These are phyloP conservation scores for Dendryphion nanum DNA, from an alignment of 2,329 filamentous ascomycete species.

Conservation along the genomic window DNA sequence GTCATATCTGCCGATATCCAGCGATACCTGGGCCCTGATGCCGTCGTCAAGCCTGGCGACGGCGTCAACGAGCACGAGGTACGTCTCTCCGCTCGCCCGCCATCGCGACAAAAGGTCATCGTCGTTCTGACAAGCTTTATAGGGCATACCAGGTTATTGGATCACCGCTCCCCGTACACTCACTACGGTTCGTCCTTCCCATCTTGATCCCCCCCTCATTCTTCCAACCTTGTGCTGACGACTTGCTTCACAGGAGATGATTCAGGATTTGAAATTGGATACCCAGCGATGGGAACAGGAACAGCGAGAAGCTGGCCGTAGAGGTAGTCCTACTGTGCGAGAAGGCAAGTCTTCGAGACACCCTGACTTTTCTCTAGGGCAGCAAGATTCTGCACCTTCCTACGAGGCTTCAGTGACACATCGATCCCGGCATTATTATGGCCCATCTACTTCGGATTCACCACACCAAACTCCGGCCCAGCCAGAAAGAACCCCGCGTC, in stretches of 20 bases:
- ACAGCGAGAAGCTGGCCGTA: constrained; percentile 40
- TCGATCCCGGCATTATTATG: constrained; percentile 43
- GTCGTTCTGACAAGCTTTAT: not conserved
- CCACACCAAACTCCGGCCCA: not conserved
- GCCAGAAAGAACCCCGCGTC: not conserved
- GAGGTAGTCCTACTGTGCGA: constrained; percentile 48
- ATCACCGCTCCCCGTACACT: constrained; percentile 46
- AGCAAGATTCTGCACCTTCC: constrained; percentile 22
- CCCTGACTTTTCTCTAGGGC: constrained; percentile 44
- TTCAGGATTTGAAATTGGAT: constrained; percentile 49
- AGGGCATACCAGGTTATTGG: constrained; percentile 42
- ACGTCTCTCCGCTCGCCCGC: not conserved
- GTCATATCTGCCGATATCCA: constrained; percentile 48
- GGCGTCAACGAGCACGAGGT: constrained; percentile 35
- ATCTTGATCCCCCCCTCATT: too few species aligned
- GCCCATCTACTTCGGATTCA: constrained; percentile 27
- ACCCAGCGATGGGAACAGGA: constrained; percentile 46
- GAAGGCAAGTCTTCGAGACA: constrained; percentile 43
- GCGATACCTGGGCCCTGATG: constrained; percentile 46
- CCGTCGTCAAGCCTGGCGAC: constrained; percentile 43
- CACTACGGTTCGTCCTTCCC: constrained; percentile 42
- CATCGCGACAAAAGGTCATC: not conserved
- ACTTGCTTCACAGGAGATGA: constrained; percentile 45
- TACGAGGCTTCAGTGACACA: constrained; percentile 45
- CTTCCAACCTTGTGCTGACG: too few species aligned